Evolutionary conservation across 768 basidiomycete genomes (phyloP).

Genomic region (Suillus plorans): DNA sequence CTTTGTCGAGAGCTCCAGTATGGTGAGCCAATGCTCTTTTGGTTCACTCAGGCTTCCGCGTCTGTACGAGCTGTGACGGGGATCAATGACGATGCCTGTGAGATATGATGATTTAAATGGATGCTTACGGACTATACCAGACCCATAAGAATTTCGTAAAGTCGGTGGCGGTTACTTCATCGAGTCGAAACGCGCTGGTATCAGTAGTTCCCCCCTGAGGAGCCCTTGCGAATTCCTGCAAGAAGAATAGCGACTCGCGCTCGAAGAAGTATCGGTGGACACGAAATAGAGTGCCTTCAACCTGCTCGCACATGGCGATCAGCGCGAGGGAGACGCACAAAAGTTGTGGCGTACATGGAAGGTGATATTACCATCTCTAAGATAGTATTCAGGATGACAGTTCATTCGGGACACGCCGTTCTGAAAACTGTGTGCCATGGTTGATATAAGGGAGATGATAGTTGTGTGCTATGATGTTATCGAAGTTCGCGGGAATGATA

Average conservation of each 20-base stretch:
- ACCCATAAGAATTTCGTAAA: constrained; percentile 53
- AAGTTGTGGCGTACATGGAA: not conserved
- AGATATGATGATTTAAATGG: not conserved
- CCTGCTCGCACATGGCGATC: not conserved
- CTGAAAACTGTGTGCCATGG: not conserved
- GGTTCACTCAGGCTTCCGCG: constrained; percentile 39
- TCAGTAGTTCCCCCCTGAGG: not conserved
- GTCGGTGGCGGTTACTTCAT: constrained; percentile 30
- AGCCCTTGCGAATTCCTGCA: constrained; percentile 17
- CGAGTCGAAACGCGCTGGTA: constrained; percentile 8
- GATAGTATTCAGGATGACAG: not conserved
- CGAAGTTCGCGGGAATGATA: not conserved
- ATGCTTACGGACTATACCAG: constrained; percentile 52
- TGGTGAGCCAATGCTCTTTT: constrained; percentile 50
- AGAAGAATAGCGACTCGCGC: constrained; percentile 34
- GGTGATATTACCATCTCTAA: not conserved
- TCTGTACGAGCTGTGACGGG: constrained; percentile 48
- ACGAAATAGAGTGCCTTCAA: not conserved
- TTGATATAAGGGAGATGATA: not conserved
- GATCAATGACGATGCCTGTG: not conserved
- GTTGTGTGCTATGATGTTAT: not conserved
- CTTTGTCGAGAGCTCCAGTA: constrained; percentile 50
- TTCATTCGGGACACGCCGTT: not conserved
- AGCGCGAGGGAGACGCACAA: not conserved
- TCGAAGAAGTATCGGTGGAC: constrained; percentile 23